Evolutionary conservation across 306 rosid species (phyloP), one percentile per base, ranked within the genome.

Genomic region (Aeschynomene evenia): DNA sequence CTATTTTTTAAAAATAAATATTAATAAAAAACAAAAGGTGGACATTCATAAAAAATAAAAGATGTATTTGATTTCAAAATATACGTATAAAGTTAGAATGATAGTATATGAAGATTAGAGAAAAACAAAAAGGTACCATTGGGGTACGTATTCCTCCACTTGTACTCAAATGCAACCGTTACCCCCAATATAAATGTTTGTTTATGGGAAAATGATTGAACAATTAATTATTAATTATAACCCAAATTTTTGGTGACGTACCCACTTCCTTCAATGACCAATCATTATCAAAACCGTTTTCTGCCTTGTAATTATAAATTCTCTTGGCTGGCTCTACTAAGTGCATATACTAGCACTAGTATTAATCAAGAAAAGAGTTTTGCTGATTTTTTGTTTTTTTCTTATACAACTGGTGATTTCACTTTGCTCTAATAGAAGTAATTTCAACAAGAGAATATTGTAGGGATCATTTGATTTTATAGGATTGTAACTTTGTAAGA

Each of bases 241-340:
- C 51, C n/a, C 61, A 22, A 36, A 50, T 14, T 39, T 46, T 53
- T 37, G 19, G 76, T 39, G 73, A 71, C 78, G 76, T 82, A 72
- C 0, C 66, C 63, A 63, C 69, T 75, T 71, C 23, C 51, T 63
- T 45, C 11, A 50, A 77, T 36, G 34, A 7, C 80, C 83, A 77
- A 82, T 85, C 82, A 83, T 85, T 65, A 58, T 78, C 60, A 7
- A 60, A 66, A 68, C 75, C 51, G 42, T 60, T 66, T 56, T 34
- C 9, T 59, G 39, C 55, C 19, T 56, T 49, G 13, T 10, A 37
- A 37, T 9, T 36, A 57, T 48, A 45, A 67, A 28, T 13, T 28
- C n/a, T 19, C 16, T 46, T 18, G 4, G n/a, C 4, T 42, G 24
- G 42, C 42, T 26, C 26, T 24, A 6, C 8, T 5, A 4, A 13